Conservation (phyloP, 1,139 yeast species). For the Kurtzmaniella quercitrusa region DNA sequence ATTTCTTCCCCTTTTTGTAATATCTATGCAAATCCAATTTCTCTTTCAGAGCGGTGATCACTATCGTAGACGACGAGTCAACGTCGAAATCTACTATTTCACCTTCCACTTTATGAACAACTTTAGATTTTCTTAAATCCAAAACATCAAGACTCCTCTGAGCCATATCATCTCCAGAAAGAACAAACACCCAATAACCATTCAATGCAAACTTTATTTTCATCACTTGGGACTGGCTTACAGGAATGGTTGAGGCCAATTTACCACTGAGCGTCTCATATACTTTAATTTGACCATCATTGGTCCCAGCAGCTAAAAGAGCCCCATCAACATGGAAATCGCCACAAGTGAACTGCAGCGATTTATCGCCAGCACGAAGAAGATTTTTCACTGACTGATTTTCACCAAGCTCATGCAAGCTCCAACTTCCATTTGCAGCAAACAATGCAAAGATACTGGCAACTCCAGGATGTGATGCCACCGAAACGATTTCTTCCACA, state of each 20-base stretch:
- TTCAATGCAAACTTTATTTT: conserved; percentile 56
- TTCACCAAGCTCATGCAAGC: conserved; percentile 19
- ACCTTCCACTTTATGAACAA: conserved; percentile 24
- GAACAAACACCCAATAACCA: conserved; percentile 61
- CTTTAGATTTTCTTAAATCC: conserved; percentile 50
- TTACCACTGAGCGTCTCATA: conserved; percentile 40
- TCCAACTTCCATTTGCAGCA: conserved; percentile 26
- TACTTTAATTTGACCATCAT: conserved; percentile 35
- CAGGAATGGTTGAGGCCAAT: conserved; percentile 34
- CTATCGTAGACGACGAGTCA: conserved; percentile 45
- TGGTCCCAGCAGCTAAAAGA: conserved; percentile 47
- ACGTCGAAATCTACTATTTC: conserved; percentile 24
- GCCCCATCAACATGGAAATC: conserved; percentile 67
- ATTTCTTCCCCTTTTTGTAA: conserved; percentile 41
- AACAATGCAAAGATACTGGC: conserved; percentile 24
- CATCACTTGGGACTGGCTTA: conserved; percentile 23
- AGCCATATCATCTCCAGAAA: conserved; percentile 16
- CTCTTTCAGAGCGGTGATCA: conserved; percentile 22
- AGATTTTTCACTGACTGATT: conserved; percentile 9
- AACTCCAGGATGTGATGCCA: conserved; percentile 34
- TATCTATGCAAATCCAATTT: conserved; percentile 29
- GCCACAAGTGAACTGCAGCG: conserved; percentile 21
- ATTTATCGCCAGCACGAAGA: conserved; percentile 7
- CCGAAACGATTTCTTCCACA: conserved; percentile 14
- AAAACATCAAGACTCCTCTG: conserved; percentile 39